Evolutionary conservation across 164 flowering plant species (phyloP), one percentile per base, ranked within the genome.

Genomic region (Aristolochia fimbriata): DNA sequence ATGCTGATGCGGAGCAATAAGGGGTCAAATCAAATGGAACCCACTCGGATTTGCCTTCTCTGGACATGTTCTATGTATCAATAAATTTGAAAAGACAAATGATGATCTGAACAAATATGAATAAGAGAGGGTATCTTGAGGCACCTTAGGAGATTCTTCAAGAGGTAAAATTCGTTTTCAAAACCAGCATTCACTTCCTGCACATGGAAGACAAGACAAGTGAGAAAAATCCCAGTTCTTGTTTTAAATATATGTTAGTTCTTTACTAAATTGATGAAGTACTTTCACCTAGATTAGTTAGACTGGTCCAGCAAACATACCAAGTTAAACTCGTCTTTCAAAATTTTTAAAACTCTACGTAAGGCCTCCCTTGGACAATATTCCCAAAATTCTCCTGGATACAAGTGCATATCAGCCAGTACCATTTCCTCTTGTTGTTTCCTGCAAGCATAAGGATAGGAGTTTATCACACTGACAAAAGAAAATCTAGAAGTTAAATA

Each of bases 101-200:
- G 14, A 50, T 22, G 54, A 57, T 9, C 7, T 5, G 52, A 22
- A 56, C 21, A 58, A 20, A 33, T 12, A 64, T 6, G 57, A 24
- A n/a, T 15, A 22, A 20, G 45, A 62, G 33, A 24, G 6, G 50
- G 56, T 11, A 23, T 63, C 30, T 33, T 24, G 20, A 56, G 63
- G 68, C 71, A 85, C 97, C 86, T 81, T 60, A 52, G 24, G 43
- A 74, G 69, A 58, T 67, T 81, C 75, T 76, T 88, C 68, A 94
- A 77, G 52, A 94, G 81, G 68, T 71, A 81, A 65, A 94, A 94
- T 73, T 94, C 99, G 73, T 74, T 84, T 66, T 94, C 99, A 65
- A 94, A 94, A 33, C 99, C 99, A 59, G 96, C 90, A 75, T 81
- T 83, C 81, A 91, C 60, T 65, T 73, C 90, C 99, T 94, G 79